These are phyloP conservation scores for Schizophyllum amplum DNA, from an alignment of 1,284 basidiomycete species.

Conservation along the genomic window DNA sequence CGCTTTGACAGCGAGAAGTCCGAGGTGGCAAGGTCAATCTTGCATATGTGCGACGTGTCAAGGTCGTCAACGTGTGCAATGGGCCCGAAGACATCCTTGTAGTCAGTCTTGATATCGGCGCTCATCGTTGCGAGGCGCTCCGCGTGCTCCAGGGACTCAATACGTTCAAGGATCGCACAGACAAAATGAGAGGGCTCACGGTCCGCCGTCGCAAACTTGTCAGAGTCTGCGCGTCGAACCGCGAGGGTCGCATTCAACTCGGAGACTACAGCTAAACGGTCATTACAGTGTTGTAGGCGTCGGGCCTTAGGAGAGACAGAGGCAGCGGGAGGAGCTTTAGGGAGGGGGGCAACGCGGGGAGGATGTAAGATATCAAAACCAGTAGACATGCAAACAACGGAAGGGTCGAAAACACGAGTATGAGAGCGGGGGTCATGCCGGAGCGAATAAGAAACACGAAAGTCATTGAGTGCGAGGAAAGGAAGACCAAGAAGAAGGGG, in stretches of 20 bases:
- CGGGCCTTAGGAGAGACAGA: too few relatives aligned
- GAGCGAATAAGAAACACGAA: not conserved
- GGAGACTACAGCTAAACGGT: too few relatives aligned
- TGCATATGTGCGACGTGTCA: slow-evolving; percentile 8
- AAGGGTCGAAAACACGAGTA: not conserved
- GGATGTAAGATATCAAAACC: too few relatives aligned
- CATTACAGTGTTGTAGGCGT: too few relatives aligned
- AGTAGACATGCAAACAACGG: too few relatives aligned
- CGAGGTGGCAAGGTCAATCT: slow-evolving; percentile 12
- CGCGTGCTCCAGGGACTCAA: slow-evolving; percentile 7
- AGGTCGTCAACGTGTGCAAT: slow-evolving; percentile 11
- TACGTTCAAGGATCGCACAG: slow-evolving; percentile 1
- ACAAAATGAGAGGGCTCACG: too few relatives aligned
- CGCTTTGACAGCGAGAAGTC: not conserved
- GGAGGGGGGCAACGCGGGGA: too few relatives aligned
- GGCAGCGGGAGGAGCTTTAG: too few relatives aligned
- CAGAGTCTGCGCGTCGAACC: too few relatives aligned
- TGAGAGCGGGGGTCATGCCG: not conserved
- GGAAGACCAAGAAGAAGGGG: slow-evolving; percentile 2
- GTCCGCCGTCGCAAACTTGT: too few relatives aligned
- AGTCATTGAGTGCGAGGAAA: not conserved
- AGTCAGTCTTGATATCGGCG: slow-evolving; percentile 3
- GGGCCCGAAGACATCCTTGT: slow-evolving; percentile 9
- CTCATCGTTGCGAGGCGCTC: slow-evolving; percentile 6
- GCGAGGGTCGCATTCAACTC: too few relatives aligned